Percentiles rank a stretch among this genome's conserved stretches.
phyloP scores from a whole-genome alignment of 176 grass and related monocot genomes.

The Paspalum vaginatum region DNA sequence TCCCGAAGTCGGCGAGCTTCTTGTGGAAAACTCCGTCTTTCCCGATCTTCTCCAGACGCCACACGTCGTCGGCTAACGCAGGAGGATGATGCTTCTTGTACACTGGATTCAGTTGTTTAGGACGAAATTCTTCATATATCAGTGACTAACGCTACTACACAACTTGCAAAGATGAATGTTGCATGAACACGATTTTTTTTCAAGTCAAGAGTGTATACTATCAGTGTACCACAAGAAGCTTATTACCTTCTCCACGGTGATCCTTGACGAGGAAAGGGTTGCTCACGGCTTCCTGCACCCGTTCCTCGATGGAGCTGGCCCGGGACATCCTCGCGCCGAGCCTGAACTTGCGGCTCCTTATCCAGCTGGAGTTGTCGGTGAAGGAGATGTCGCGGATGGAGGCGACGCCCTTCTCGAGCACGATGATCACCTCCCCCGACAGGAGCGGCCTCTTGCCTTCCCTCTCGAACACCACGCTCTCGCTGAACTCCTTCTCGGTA shows the following conservation, averaged over 20 bases:
- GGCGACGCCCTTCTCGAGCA: constrained; percentile 72
- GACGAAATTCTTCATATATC: not conserved
- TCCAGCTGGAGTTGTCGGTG: constrained; percentile 94
- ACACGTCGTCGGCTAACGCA: constrained; percentile 65
- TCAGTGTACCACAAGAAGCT: not conserved
- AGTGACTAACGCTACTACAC: not conserved
- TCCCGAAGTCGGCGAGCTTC: constrained; percentile 70
- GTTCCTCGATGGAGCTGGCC: constrained; percentile 48
- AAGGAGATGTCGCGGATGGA: constrained; percentile 67
- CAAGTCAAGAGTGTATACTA: not conserved
- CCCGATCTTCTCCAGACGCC: constrained; percentile 84
- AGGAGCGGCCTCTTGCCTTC: constrained; percentile 82
- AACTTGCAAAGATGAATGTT: not conserved
- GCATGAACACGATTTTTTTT: not conserved
- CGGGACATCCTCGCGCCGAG: constrained; percentile 72
- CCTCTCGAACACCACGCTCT: constrained; percentile 76
- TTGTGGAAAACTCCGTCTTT: constrained; percentile 90
- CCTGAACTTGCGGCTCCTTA: constrained; percentile 79
- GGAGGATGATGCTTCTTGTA: constrained; percentile 91
- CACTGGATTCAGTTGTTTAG: constrained; percentile 35
- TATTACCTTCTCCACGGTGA: constrained; percentile 92
- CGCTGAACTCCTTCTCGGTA: constrained; percentile 78
- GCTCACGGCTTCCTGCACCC: constrained; percentile 77
- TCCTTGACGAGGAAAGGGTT: constrained; percentile 88
- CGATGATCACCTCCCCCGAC: constrained; percentile 68